Conservation (phyloP, 352 stramenopile species). For the Globisporangium okanoganense region DNA sequence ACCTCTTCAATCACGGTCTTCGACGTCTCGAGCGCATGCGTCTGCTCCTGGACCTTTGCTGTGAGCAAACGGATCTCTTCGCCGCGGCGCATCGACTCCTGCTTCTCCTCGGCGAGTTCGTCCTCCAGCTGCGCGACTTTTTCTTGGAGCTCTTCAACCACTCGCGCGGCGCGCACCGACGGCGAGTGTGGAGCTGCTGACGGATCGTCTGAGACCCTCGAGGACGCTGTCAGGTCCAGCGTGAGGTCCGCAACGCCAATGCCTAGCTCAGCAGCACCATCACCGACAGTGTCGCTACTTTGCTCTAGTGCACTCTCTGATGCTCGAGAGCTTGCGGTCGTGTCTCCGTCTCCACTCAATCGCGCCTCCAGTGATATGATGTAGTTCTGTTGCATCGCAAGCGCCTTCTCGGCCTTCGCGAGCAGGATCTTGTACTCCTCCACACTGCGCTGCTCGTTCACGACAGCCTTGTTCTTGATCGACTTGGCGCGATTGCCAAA, state of each 20-base stretch:
- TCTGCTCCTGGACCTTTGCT: conserved; percentile 61
- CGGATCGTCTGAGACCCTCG: neutral
- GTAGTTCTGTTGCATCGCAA: conserved; percentile 77
- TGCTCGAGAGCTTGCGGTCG: neutral
- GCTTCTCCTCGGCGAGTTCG: conserved; percentile 75
- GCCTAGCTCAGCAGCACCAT: neutral
- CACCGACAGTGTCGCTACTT: neutral
- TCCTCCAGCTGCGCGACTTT: conserved; percentile 69
- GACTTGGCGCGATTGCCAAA: conserved; percentile 92
- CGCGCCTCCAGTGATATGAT: conserved; percentile 78
- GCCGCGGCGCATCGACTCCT: conserved; percentile 65
- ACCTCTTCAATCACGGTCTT: conserved; percentile 61
- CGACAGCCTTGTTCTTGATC: conserved; percentile 94
- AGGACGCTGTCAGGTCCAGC: conserved; percentile 22
- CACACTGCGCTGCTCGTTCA: conserved; percentile 90
- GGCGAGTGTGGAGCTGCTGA: conserved; percentile 24
- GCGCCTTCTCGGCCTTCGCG: conserved; percentile 73
- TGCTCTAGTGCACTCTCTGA: neutral
- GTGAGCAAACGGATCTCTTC: conserved; percentile 74
- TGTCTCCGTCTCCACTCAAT: conserved; percentile 25
- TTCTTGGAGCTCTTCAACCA: conserved; percentile 69
- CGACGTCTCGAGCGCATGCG: conserved; percentile 49
- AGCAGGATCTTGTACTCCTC: conserved; percentile 89
- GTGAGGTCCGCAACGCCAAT: conserved; percentile 21
- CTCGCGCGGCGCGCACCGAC: conserved; percentile 48